Conservation (phyloP, 345 rosid genomes). For the Cardamine occulta region DNA sequence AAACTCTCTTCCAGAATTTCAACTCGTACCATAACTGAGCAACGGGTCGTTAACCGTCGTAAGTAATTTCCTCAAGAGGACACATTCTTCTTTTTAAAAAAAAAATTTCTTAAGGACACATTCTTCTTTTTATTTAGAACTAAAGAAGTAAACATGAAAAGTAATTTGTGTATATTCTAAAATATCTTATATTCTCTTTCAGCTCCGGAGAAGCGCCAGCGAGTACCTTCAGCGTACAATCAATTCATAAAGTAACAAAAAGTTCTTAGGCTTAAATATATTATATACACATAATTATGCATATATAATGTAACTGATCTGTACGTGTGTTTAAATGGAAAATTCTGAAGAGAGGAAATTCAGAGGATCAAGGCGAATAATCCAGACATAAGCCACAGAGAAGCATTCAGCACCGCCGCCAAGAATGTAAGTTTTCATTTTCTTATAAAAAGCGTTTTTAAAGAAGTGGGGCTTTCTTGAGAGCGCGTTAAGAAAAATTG, state of each 20-base stretch:
- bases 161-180: not conserved
- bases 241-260: slow-evolving; percentile 85
- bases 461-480: not conserved
- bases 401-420: slow-evolving; percentile 99
- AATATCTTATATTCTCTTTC: slow-evolving; percentile 41
- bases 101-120: not conserved
- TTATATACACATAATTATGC: not conserved
- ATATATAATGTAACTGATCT: not conserved
- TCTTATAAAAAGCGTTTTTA: not conserved
- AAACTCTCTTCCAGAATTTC: slow-evolving; percentile 56
- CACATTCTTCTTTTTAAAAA: not conserved
- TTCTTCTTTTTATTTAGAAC: not conserved
- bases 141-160: not conserved
- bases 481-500: not conserved
- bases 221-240: slow-evolving; percentile 97
- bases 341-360: slow-evolving; percentile 79
- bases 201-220: slow-evolving; percentile 99
- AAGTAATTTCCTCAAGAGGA: slow-evolving; percentile 29
- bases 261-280: not conserved
- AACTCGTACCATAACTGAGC: slow-evolving; percentile 42
- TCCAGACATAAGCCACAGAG: slow-evolving; percentile 95
- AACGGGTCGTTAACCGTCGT: slow-evolving; percentile 81
- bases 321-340: not conserved
- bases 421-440: slow-evolving; percentile 67
- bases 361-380: slow-evolving; percentile 98